Evolutionary conservation across 169 alveolate species (phyloP).

Genomic region (Theileria orientalis): DNA sequence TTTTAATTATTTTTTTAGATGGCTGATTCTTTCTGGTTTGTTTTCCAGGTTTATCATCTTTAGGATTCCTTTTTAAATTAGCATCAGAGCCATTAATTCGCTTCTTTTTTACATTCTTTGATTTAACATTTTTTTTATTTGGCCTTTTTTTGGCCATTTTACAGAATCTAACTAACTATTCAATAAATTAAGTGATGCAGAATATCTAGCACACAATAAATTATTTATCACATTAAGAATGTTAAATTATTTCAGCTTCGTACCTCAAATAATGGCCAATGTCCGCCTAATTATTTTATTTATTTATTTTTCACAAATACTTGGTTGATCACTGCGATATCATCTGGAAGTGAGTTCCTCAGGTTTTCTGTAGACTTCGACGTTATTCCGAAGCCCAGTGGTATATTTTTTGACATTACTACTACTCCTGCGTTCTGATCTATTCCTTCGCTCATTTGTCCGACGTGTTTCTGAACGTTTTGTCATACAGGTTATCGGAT

Average conservation of each 20-base stretch:
- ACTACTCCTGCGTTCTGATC: constrained; percentile 66
- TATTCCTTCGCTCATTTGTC: constrained; percentile 56
- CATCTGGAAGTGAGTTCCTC: constrained; percentile 60
- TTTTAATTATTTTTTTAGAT: not conserved
- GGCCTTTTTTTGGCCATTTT: constrained; percentile 12
- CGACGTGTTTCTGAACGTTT: constrained; percentile 52
- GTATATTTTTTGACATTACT: constrained; percentile 59
- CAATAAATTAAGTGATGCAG: not conserved
- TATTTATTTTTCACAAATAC: not conserved
- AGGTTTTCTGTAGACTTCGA: constrained; percentile 62
- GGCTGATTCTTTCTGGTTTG: not conserved
- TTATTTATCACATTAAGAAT: not conserved
- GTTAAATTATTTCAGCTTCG: constrained; percentile 59
- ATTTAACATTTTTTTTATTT: not conserved
- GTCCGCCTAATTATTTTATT: constrained; percentile 43
- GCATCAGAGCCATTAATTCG: not conserved
- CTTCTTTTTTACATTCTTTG: not conserved
- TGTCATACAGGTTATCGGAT: not conserved
- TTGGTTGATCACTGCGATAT: constrained; percentile 66
- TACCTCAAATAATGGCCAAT: constrained; percentile 64
- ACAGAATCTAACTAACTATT: not conserved
- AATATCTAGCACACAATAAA: not conserved
- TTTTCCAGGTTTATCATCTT: not conserved
- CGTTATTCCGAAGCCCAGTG: constrained; percentile 67
- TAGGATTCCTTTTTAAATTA: not conserved